phyloP scores from a whole-genome alignment of 2,329 filamentous ascomycete genomes.

The Penicillium sp. region DNA sequence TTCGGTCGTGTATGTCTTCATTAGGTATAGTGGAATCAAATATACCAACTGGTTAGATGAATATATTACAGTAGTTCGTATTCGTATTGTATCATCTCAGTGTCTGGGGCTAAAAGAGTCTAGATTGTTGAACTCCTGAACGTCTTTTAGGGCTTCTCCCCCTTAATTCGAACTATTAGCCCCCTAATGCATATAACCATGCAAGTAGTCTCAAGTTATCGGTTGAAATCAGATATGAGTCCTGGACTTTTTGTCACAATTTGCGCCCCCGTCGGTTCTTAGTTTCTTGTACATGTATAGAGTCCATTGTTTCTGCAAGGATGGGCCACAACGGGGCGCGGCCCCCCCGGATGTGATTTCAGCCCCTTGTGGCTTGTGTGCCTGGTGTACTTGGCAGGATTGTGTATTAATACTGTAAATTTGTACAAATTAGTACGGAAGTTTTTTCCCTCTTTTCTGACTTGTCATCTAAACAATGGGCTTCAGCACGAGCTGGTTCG shows the following conservation, averaged over 20 bases:
- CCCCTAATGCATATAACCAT: not conserved
- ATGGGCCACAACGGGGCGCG: not conserved
- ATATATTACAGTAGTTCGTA: not conserved
- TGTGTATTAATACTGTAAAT: not conserved
- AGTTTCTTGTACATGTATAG: not conserved
- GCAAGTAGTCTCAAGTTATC: not conserved
- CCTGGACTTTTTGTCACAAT: not conserved
- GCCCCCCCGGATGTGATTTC: slow-evolving; percentile 4
- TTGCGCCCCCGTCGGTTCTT: not conserved
- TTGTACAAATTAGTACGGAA: not conserved
- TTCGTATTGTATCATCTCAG: not conserved
- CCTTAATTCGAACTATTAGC: not conserved
- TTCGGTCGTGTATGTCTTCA: not conserved
- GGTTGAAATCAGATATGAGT: not conserved
- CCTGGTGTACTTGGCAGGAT: not conserved
- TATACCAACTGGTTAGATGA: not conserved
- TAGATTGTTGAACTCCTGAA: slow-evolving; percentile 19
- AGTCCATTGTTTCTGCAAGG: not conserved
- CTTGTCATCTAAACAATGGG: not conserved
- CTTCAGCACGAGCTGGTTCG: slow-evolving; percentile 1
- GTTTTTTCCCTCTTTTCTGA: slow-evolving; percentile 1
- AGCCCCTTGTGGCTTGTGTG: slow-evolving; percentile 20
- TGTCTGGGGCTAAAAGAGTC: slow-evolving; percentile 1
- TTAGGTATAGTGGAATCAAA: not conserved
- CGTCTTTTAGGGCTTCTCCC: slow-evolving; percentile 3